Evolutionary conservation across 352 stramenopile species (phyloP), one percentile per base, ranked within the genome.

Genomic region (Phytophthora lateralis): DNA sequence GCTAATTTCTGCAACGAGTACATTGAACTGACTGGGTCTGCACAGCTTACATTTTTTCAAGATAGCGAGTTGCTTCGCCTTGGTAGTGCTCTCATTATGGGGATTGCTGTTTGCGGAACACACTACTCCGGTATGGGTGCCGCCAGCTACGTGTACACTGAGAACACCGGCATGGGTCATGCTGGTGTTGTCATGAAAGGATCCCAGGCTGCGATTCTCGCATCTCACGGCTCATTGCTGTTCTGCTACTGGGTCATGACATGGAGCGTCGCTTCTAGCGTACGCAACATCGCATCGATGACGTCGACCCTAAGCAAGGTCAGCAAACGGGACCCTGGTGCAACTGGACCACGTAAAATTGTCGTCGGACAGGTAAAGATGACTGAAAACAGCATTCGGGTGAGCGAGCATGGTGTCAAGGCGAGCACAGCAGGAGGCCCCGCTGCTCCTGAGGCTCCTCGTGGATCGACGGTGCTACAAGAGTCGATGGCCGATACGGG

Each of bases 181-280:
- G 63, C 57, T 5, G 49, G 55, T 24, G 52, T 87, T 38, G 20
- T 82, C 6, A 35, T 90, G 15, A 58, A 75, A 24, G 80, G 78
- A 2, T 46, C 49, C 0, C 45, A 63, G 1, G 75, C 80, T 9
- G 61, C 66, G 0, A 58, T 64, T 0, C 35, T 84, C 6, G 76
- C 78, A 18, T 84, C 78, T 0, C 76, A 88, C 8, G 74, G 72
- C 7, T 80, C 78, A 4, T 50, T 85, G 11, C 51, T 88, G 0
- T 47, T 70, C 35, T 88, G 78, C 55, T 90, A 84, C 51, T 87
- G 78, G 80, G 48, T 90, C n/a, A 78, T 78, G 52, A 75, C 66
- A 14, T 69, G 60, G 49, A 74, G 66, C 29, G 49, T 74, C 11
- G 66, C 66, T 20, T 70, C 54, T 1, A 69, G 53, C 43, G 60